Percentiles rank a stretch among this genome's conserved stretches.
Conservation (phyloP, 495 filamentous ascomycete species). For the Pseudotulostoma volvatum region DNA sequence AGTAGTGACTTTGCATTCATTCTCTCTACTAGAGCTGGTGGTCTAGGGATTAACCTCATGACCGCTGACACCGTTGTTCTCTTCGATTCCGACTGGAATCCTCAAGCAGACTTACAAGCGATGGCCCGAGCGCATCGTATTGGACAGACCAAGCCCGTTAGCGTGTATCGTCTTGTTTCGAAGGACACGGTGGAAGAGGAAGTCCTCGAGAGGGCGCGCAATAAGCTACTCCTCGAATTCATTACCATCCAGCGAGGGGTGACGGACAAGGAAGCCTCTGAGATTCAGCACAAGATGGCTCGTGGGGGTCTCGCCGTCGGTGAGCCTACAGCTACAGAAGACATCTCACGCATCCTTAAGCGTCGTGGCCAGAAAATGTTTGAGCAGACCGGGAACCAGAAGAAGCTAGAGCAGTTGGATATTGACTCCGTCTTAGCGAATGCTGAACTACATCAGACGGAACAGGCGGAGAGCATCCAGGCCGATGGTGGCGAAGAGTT, state of each 20-base stretch:
- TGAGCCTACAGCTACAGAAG: slow-evolving; percentile 75
- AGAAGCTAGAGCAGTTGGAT: slow-evolving; percentile 93
- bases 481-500: slow-evolving; percentile 90
- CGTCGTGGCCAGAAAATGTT: slow-evolving; percentile 93
- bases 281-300: slow-evolving; percentile 57
- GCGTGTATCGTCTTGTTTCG: slow-evolving; percentile 84
- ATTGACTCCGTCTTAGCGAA: slow-evolving; percentile 93
- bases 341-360: slow-evolving; percentile 86
- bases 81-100: slow-evolving; percentile 99
- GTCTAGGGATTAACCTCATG: slow-evolving; percentile 96
- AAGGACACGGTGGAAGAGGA: slow-evolving; percentile 98
- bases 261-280: slow-evolving; percentile 62
- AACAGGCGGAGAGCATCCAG: slow-evolving; percentile 75
- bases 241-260: slow-evolving; percentile 94
- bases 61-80: slow-evolving; percentile 96
- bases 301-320: slow-evolving; percentile 29
- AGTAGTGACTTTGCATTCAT: slow-evolving; percentile 95
- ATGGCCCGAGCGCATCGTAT: slow-evolving; percentile 98
- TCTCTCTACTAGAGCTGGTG: slow-evolving; percentile 86
- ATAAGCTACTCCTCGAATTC: slow-evolving; percentile 97
- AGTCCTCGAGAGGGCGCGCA: slow-evolving; percentile 83
- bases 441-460: slow-evolving; percentile 87
- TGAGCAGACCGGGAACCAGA: slow-evolving; percentile 86
- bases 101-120: slow-evolving; percentile 91
- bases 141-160: slow-evolving; percentile 88